phyloP scores from a whole-genome alignment of 441 rosid genomes.

The Populus hybrid region DNA sequence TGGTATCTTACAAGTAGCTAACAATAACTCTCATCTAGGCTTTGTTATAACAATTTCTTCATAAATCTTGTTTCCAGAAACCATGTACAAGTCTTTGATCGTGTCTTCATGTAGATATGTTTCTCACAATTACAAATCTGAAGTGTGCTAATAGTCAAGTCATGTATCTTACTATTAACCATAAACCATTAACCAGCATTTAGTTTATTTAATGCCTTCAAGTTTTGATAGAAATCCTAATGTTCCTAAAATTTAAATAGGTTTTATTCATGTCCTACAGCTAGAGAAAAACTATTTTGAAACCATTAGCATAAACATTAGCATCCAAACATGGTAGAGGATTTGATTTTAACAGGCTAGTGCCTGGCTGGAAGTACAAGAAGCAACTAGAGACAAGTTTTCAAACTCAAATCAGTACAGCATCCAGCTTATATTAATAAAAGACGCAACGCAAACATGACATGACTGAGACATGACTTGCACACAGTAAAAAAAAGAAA shows the following conservation, averaged over 20 bases:
- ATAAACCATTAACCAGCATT: not conserved
- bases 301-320: conserved; percentile 1
- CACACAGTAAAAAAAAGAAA: not conserved
- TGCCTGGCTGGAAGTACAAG: not conserved
- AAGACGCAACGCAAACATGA: not conserved
- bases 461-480: not conserved
- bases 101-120: not conserved
- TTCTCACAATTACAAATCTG: not conserved
- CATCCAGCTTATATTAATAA: not conserved
- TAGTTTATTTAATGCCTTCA: not conserved
- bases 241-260: not conserved
- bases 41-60: no score
- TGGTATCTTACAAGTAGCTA: not conserved
- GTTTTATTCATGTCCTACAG: not conserved
- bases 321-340: not conserved
- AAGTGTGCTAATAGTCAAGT: not conserved
- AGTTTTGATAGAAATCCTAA: not conserved
- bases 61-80: not conserved
- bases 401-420: not conserved
- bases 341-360: not conserved
- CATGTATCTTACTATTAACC: not conserved
- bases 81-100: not conserved
- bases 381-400: conserved; percentile 3
- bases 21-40: not conserved
- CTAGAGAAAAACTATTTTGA: not conserved